Evolutionary conservation across 768 basidiomycete genomes (phyloP).

Genomic region (Lyophyllum atratum): DNA sequence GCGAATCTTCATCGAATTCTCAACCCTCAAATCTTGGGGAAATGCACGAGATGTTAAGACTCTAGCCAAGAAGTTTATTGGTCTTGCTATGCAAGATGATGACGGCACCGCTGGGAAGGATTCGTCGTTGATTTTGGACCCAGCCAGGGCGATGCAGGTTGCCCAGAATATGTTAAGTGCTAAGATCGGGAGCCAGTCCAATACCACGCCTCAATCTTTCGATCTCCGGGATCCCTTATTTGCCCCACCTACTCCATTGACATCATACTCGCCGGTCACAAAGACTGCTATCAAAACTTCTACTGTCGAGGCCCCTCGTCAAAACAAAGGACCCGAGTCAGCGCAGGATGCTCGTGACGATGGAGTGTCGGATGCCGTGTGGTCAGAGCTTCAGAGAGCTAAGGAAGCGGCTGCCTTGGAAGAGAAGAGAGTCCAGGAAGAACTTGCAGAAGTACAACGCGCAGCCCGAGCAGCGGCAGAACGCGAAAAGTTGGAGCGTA

Average conservation of each 20-base stretch:
- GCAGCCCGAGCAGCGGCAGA: slow-evolving; percentile 35
- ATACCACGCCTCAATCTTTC: neutral
- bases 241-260: neutral
- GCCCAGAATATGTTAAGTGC: neutral
- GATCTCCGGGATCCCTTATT: neutral
- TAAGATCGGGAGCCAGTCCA: neutral
- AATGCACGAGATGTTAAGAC: slow-evolving; percentile 69
- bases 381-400: slow-evolving; percentile 46
- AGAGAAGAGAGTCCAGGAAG: slow-evolving; percentile 20
- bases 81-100: slow-evolving; percentile 34
- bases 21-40: slow-evolving; percentile 58
- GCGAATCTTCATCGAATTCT: slow-evolving; percentile 38
- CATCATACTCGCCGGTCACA: neutral
- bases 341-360: slow-evolving; percentile 38
- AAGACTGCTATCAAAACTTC: neutral
- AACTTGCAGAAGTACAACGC: slow-evolving; percentile 38
- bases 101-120: slow-evolving; percentile 13
- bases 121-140: slow-evolving; percentile 9
- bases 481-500: slow-evolving; percentile 25
- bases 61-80: slow-evolving; percentile 49
- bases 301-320: neutral
- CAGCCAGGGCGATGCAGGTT: neutral
- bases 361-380: slow-evolving; percentile 53
- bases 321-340: neutral
- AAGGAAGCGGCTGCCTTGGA: slow-evolving; percentile 15